phyloP scores from a whole-genome alignment of 306 rosid species.

The Lupinus albus region DNA sequence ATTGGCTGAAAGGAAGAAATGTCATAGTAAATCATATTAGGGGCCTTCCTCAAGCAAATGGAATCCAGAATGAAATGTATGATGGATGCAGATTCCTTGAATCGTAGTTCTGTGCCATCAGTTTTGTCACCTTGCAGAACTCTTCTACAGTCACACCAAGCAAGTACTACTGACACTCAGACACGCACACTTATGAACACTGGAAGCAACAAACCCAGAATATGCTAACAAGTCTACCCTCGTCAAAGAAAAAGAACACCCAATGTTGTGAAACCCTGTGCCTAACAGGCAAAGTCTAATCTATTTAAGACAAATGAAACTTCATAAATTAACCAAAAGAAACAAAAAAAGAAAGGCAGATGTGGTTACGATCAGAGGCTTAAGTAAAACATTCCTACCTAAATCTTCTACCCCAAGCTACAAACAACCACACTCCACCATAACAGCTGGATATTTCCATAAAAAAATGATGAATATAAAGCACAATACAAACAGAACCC shows the following conservation, averaged over 20 bases:
- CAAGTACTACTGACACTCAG: conserved; percentile 52
- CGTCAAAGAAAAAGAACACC: conserved; percentile 36
- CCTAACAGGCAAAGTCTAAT: conserved; percentile 27
- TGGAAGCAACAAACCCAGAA: conserved; percentile 45
- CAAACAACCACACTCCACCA: too few species aligned
- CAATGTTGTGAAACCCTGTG: conserved; percentile 28
- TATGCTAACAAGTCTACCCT: neutral
- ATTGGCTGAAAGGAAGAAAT: conserved; percentile 99
- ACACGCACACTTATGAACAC: conserved; percentile 43
- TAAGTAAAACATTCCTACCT: conserved; percentile 26
- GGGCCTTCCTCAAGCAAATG: conserved; percentile 80
- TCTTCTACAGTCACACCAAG: conserved; percentile 49
- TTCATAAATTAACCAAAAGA: neutral
- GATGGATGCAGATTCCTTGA: conserved; percentile 78
- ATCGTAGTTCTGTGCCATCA: conserved; percentile 69
- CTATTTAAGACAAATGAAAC: conserved; percentile 22
- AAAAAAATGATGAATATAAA: conserved; percentile 31
- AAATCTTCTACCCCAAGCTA: conserved; percentile 33
- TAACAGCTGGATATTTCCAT: conserved; percentile 22
- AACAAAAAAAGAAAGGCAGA: too few species aligned
- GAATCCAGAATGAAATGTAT: conserved; percentile 91
- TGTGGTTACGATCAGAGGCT: neutral
- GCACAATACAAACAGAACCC: conserved; percentile 33
- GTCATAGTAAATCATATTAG: conserved; percentile 89
- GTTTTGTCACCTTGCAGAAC: conserved; percentile 69